phyloP scores from a whole-genome alignment of 179 eudicot species.

The Silene coronaria region DNA sequence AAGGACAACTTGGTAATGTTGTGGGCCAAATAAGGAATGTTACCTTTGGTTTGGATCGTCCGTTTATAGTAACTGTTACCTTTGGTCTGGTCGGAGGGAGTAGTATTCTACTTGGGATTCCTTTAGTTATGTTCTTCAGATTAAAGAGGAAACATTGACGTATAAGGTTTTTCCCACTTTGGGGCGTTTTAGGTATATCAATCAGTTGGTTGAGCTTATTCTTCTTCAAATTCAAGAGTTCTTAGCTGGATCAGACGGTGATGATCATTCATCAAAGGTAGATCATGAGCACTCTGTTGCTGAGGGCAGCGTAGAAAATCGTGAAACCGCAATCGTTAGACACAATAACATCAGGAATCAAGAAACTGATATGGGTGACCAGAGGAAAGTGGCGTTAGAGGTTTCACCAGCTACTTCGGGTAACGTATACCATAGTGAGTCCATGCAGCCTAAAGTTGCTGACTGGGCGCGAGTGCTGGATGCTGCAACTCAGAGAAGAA shows the following conservation, averaged over 20 bases:
- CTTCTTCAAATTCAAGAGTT: constrained; percentile 49
- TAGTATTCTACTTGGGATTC: neutral
- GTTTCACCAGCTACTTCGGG: constrained; percentile 30
- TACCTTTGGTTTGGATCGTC: no score
- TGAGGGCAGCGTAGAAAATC: constrained; percentile 27
- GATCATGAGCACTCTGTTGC: constrained; percentile 29
- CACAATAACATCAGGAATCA: constrained; percentile 26
- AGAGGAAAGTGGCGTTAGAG: constrained; percentile 28
- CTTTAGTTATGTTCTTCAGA: neutral
- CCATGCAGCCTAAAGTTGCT: constrained; percentile 47
- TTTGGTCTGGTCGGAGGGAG: no score
- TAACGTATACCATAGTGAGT: constrained; percentile 32
- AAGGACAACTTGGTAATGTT: no score
- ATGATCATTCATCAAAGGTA: constrained; percentile 40
- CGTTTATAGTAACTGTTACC: no score
- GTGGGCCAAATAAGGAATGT: no score
- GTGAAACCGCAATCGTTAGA: constrained; percentile 28
- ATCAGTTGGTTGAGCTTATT: constrained; percentile 76
- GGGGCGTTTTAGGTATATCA: constrained; percentile 58
- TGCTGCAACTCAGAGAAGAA: constrained; percentile 91
- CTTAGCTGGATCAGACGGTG: constrained; percentile 37
- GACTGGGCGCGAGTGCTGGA: constrained; percentile 85
- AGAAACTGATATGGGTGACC: constrained; percentile 31
- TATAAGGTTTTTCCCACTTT: neutral
- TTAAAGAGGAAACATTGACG: neutral